These are phyloP conservation scores for Litchi chinensis DNA, from an alignment of 345 rosid species.

Conservation along the genomic window DNA sequence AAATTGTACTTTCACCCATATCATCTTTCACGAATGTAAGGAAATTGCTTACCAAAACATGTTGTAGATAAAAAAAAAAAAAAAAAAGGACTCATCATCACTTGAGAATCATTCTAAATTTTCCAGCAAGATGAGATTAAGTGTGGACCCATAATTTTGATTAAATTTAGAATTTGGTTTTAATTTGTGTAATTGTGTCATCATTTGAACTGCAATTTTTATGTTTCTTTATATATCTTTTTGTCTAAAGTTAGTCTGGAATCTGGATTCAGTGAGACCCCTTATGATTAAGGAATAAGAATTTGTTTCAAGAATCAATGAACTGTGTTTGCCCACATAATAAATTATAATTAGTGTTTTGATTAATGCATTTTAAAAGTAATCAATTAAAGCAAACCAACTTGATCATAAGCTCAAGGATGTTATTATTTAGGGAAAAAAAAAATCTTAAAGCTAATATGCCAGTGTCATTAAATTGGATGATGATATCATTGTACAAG, in stretches of 20 bases:
- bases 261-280: constrained; percentile 25
- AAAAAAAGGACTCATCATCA: neutral
- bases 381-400: constrained; percentile 16
- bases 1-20: constrained; percentile 24
- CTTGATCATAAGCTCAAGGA: constrained; percentile 1
- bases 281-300: constrained; percentile 25
- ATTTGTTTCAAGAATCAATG: constrained; percentile 13
- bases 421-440: neutral
- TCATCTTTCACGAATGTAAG: constrained; percentile 34
- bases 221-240: constrained; percentile 8
- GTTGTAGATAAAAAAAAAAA: neutral
- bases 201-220: constrained; percentile 1
- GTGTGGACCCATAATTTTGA: constrained; percentile 17
- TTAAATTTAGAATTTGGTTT: neutral
- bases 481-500: neutral
- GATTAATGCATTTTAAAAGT: neutral
- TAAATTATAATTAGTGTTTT: neutral
- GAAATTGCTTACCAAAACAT: neutral
- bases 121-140: neutral
- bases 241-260: constrained; percentile 28
- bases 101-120: constrained; percentile 28
- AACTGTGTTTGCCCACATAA: neutral
- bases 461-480: neutral
- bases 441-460: too few relatives aligned
- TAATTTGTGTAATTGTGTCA: constrained; percentile 8